Base-by-base conservation (phyloP, 1,139 yeast species). In the Yarrowia galli region DNA sequence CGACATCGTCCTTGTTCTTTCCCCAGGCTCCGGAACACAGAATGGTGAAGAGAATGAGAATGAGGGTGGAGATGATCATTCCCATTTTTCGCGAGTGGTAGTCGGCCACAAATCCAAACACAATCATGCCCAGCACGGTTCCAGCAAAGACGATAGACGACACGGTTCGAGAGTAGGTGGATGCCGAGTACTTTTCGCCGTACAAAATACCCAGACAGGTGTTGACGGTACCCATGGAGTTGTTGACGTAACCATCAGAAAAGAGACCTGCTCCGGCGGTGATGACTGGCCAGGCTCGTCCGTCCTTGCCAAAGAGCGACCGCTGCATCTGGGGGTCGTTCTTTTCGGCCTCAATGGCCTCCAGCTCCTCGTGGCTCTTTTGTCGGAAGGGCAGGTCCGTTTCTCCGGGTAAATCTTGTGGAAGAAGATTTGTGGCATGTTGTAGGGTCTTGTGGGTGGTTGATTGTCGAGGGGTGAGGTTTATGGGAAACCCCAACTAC, bases 61-160 rank as follows among this genome's bases (percentile, higher is more conserved):
- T 84, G 42, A 82, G 78, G 35, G 92, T 90, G 53, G 97, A 91
- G 61, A 84, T 77, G 72, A 92, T 75, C 97, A 92, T 92, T 63
- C 96, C 96, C 10, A 83, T 78, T 75, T 89, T 91, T 79, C 98
- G 86, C 15, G 92, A 89, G 72, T 87, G 81, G 74, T 87, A 85
- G 79, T 92, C 98, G 20, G 96, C 85, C 66, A 90, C 79, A 74
- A 86, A 87, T 64, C 97, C 98, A 78, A 92, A 92, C 2, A 82
- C 68, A 67, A 92, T 82, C 81, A 88, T 93, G 54, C 98, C 98
- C n/a, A 90, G 84, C 65, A 92, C 96, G 3, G 93, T 92, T 73
- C 98, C 98, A 15, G 85, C 97, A 75, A 92, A 92, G 0, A 92
- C 97, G 75, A 92, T 89, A n/a, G 97, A 87, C 0, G 96, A 84